Base-by-base conservation (phyloP, 2,329 filamentous ascomycete genomes). In the Plenodomus biglobosus region DNA sequence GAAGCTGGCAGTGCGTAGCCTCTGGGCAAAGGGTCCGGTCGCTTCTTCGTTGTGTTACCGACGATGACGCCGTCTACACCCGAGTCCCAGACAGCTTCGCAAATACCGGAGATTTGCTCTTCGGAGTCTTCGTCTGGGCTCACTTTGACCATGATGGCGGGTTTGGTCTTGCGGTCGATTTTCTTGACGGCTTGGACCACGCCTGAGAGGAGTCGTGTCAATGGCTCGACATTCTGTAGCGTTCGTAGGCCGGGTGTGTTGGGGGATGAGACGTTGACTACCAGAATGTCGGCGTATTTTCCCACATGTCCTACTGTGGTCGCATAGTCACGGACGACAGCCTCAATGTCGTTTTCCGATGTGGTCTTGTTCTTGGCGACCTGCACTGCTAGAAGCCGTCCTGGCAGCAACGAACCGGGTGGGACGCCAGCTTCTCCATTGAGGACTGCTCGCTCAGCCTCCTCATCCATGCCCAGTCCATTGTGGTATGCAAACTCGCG, bases 331-430 rank as follows among this genome's bases (percentile, higher is more conserved):
- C 82, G 80, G 42, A 80, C 84, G 15, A 97, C 87, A 24, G 91
- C 92, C 36, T 87, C 82, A 51, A 96, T 86, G 66, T 97, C 90
- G 40, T 80, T 79, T 67, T 95, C 92, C 17, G 90, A 85, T 0
- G 94, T 99, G 39, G 83, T 80, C 78, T 96, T 97, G 76, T 97
- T 97, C 84, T 99, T 99, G 42, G 92, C 92, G 36, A 97, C 84
- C 75, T 99, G 94, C 16, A 99, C 91, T 15, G 90, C 87, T 52
- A 99, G 79, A 48, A 96, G 76, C 51, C 87, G 84, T 13, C 92
- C 92, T 0, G 84, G 77, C 13, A 78, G 75, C 61, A 99, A 76
- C 72, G 88, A 90, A n/a, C 94, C 90, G 0, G 91, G 86, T 0
- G 90, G 90, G 0, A 96, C 90, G 32, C 83, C 64, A 37, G 85